These are phyloP conservation scores for Tephrocybe sp. DNA, from an alignment of 768 basidiomycete species.

Conservation along the genomic window DNA sequence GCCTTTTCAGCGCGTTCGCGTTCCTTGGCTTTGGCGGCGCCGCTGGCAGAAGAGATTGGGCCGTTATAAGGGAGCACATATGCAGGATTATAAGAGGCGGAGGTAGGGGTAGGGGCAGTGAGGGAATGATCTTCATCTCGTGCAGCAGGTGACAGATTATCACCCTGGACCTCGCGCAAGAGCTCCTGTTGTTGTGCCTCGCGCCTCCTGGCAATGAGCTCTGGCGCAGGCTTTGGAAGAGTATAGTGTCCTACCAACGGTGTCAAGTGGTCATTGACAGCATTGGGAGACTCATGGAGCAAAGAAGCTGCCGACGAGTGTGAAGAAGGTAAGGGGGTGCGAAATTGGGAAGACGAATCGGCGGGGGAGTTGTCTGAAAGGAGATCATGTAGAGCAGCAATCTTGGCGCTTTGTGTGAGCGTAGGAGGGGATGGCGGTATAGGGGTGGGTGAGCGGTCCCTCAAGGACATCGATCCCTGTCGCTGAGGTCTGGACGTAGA, in stretches of 20 bases:
- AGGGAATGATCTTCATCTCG: background rate
- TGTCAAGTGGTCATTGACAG: constrained; percentile 6
- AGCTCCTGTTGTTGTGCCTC: background rate
- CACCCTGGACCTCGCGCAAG: background rate
- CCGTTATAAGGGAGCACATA: background rate
- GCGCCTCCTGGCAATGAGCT: constrained; percentile 16
- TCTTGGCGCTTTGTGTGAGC: constrained; percentile 21
- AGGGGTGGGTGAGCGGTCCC: background rate
- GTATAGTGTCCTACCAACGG: constrained; percentile 4
- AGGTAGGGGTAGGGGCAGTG: constrained; percentile 5
- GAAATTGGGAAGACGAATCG: background rate
- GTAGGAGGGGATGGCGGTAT: background rate
- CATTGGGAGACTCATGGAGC: constrained; percentile 16
- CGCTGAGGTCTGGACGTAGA: background rate
- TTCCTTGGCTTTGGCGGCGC: constrained; percentile 44
- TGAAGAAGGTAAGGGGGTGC: constrained; percentile 30
- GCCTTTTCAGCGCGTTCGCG: constrained; percentile 26
- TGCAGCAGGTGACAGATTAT: background rate
- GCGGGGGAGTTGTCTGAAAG: constrained; percentile 27
- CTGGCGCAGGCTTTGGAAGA: constrained; percentile 18
- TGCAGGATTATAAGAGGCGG: background rate
- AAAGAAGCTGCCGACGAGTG: constrained; percentile 34
- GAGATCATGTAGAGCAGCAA: constrained; percentile 42
- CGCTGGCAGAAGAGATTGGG: constrained; percentile 43
- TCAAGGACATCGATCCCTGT: too few species aligned